Base-by-base conservation (phyloP, 352 stramenopile genomes). In the Globisporangium sylvaticum region DNA sequence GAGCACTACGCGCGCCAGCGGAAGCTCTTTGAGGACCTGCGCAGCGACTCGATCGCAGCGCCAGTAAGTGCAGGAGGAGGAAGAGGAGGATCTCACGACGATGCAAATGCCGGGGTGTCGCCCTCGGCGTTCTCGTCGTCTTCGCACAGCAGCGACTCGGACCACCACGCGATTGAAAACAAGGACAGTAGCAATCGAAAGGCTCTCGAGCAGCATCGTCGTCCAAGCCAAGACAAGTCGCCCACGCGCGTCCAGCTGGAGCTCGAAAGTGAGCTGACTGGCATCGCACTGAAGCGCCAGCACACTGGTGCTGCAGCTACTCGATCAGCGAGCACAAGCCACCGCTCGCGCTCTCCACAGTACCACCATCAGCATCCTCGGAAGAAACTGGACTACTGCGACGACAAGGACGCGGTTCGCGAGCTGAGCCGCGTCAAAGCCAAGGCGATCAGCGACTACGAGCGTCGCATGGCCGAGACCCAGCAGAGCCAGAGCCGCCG, bases 1-100 rank as follows among this genome's bases (percentile, higher is more conserved):
- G 77, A 78, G 32, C 80, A 90, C 52, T 89, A 89, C 59, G 83
- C 75, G 12, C 70, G 79, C 10, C 83, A 91, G 54, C 76, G 82
- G 6, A 66, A 77, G 54, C 72, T 91, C 8, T 85, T 91, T 24
- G 80, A 86, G 39, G 77, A 80, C n/a, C 72, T 91, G n/a, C 71
- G 70, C 10, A 66, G 64, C 3, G 71, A 73, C 34, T 50, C 67
- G 56, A 58, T 54, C 12, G 22, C 50, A 12, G 9, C 48, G 2
- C 48, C 48, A 29, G 48, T 8, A 20, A 31, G n/a, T 55, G 12
- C 29, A 10, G 12, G 3, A 12, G 8, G 7, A 2, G 12, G n/a
- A n/a, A n/a, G 9, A 25, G 29, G 22, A n/a, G 22, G 3, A 12
- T 20, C 20, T 44, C 20, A 52, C 14, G 15, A 39, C 1, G 27